Evolutionary conservation across 2,329 filamentous ascomycete genomes (phyloP).

Genomic region (Cercospora zeina): DNA sequence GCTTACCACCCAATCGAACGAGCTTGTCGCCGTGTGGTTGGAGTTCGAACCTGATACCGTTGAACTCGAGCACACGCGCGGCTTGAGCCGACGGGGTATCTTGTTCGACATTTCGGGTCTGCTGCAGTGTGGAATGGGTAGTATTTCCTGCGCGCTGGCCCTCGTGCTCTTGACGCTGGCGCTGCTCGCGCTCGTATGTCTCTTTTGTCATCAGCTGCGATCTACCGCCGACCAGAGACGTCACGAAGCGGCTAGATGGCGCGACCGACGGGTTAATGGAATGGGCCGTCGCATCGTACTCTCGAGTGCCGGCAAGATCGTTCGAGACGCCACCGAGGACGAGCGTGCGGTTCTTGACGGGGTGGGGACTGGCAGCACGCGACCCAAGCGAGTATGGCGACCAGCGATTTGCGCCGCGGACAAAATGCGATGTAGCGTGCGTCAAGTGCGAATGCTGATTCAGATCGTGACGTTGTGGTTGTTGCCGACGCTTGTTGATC

Average conservation of each 20-base stretch:
- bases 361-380: conserved; percentile 43
- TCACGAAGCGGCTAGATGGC: conserved; percentile 60
- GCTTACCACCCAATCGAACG: conserved; percentile 68
- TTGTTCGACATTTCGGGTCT: not conserved
- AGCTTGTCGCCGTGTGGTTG: conserved; percentile 80
- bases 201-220: conserved; percentile 80
- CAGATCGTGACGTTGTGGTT: conserved; percentile 14
- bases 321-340: conserved; percentile 44
- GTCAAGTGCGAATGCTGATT: not conserved
- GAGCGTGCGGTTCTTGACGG: conserved; percentile 58
- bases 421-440: not conserved
- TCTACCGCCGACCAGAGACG: conserved; percentile 68
- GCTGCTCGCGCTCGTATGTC: conserved; percentile 71
- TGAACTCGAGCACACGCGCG: conserved; percentile 63
- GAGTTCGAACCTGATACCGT: conserved; percentile 73
- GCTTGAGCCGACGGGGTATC: not conserved
- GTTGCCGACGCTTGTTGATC: conserved; percentile 39
- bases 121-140: not conserved
- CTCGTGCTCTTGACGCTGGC: conserved; percentile 54
- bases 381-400: conserved; percentile 31
- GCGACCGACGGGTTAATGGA: conserved; percentile 34
- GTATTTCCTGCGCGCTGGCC: not conserved
- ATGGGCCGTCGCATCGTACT: conserved; percentile 30
- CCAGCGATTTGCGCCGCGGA: conserved; percentile 28
- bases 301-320: conserved; percentile 16